phyloP scores from a whole-genome alignment of 2,329 filamentous ascomycete species.

The Phaeophleospora eucalypticola region DNA sequence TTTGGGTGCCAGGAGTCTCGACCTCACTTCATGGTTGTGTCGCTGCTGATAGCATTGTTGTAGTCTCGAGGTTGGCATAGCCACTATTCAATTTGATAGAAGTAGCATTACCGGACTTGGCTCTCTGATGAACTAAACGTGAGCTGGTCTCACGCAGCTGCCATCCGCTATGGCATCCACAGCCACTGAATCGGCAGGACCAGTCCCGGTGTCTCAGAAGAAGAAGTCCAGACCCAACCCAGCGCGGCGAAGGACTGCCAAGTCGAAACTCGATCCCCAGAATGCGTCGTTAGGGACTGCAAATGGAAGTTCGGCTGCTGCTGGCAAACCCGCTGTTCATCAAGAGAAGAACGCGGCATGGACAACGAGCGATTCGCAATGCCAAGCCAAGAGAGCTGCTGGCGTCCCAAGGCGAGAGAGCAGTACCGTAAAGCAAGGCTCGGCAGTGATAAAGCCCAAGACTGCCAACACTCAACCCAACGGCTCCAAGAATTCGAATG shows the following conservation, averaged over 20 bases:
- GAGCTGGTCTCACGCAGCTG: not conserved
- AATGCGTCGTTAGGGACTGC: not conserved
- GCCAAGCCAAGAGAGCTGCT: not conserved
- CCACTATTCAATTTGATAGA: too few relatives aligned
- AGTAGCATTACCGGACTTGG: too few relatives aligned
- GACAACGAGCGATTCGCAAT: too few relatives aligned
- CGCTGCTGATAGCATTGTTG: too few relatives aligned
- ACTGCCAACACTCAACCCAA: not conserved
- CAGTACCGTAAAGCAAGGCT: not conserved
- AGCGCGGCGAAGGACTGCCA: constrained; percentile 20
- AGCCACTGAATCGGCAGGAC: constrained; percentile 2
- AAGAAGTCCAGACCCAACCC: constrained; percentile 18
- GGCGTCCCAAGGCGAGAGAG: not conserved
- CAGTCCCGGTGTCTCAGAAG: constrained; percentile 3
- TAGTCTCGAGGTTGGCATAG: too few relatives aligned
- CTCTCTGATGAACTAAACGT: too few relatives aligned
- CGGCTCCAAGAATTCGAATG: not conserved
- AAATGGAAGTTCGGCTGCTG: not conserved
- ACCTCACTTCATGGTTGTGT: not conserved
- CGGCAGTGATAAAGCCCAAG: not conserved
- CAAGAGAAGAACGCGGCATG: too few relatives aligned
- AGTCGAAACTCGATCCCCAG: constrained; percentile 6
- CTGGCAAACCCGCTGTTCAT: not conserved
- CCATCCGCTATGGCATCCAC: constrained; percentile 1
- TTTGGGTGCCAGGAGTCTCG: not conserved